Evolutionary conservation across 352 stramenopile species (phyloP).

Genomic region (Phytophthora citricola): DNA sequence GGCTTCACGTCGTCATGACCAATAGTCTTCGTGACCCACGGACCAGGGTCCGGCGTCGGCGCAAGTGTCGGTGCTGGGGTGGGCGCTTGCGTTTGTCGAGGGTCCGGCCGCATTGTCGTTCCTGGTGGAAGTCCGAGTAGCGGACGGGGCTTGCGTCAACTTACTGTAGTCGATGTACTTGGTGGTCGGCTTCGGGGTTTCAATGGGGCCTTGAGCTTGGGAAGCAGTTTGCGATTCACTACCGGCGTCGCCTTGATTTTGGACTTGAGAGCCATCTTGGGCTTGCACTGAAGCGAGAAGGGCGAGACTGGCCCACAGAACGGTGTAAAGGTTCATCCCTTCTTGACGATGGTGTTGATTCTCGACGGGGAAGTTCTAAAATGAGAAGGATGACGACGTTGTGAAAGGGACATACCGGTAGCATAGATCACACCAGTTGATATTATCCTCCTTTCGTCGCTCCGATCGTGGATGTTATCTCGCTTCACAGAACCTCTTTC

Average conservation of each 20-base stretch:
- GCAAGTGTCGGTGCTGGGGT: not conserved
- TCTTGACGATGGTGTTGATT: no score
- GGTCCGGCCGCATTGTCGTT: not conserved
- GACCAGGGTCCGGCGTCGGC: slow-evolving; percentile 5
- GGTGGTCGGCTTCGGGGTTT: slow-evolving; percentile 1
- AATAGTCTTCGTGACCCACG: slow-evolving; percentile 2
- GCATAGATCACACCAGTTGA: no score
- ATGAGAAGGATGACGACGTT: no score
- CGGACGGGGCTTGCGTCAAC: not conserved
- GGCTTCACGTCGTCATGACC: slow-evolving; percentile 1
- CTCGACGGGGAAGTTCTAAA: no score
- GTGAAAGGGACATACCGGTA: no score
- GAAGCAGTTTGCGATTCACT: not conserved
- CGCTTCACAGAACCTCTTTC: no score
- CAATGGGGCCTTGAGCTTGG: not conserved
- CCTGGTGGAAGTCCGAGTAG: not conserved
- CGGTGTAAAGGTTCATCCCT: no score
- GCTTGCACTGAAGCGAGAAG: slow-evolving; percentile 10
- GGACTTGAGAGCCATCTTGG: not conserved
- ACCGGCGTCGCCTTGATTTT: not conserved
- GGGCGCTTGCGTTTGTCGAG: not conserved
- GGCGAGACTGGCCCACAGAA: not conserved
- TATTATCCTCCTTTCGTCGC: no score
- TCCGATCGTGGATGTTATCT: no score
- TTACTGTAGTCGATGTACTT: slow-evolving; percentile 13